phyloP scores from a whole-genome alignment of 1,284 basidiomycete species.

The Xerocomus amazonicus region DNA sequence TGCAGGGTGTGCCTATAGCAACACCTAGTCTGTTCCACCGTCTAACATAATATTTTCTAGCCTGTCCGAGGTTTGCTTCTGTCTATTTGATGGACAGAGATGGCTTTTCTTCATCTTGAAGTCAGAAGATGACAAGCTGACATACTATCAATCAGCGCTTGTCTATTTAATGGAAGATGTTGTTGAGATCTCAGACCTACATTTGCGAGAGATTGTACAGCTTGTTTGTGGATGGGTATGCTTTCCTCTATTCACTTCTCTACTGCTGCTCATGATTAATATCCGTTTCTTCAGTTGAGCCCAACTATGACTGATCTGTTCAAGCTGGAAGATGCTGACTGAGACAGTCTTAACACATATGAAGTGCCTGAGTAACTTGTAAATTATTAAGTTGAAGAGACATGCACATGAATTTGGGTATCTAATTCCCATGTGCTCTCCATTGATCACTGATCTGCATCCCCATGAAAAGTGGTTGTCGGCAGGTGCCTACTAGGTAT shows the following conservation, averaged over 20 bases:
- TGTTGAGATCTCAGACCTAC: background rate
- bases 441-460: no score
- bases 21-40: no score
- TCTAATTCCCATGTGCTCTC: no score
- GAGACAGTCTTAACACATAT: no score
- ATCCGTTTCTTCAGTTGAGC: background rate
- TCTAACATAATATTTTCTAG: background rate
- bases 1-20: background rate
- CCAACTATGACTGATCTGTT: background rate
- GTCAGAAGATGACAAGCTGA: background rate
- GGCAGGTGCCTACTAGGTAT: no score
- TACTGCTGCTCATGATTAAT: background rate
- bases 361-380: no score
- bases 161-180: background rate
- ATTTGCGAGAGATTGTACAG: background rate
- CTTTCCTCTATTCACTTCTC: background rate
- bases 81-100: background rate
- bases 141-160: background rate
- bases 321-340: no score
- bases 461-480: no score
- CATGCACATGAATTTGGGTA: no score
- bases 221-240: constrained; percentile 1
- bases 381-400: no score
- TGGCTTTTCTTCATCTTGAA: constrained; percentile 1
- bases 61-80: background rate